Base-by-base conservation (phyloP, 164 flowering plant species). In the Macadamia tetraphylla region DNA sequence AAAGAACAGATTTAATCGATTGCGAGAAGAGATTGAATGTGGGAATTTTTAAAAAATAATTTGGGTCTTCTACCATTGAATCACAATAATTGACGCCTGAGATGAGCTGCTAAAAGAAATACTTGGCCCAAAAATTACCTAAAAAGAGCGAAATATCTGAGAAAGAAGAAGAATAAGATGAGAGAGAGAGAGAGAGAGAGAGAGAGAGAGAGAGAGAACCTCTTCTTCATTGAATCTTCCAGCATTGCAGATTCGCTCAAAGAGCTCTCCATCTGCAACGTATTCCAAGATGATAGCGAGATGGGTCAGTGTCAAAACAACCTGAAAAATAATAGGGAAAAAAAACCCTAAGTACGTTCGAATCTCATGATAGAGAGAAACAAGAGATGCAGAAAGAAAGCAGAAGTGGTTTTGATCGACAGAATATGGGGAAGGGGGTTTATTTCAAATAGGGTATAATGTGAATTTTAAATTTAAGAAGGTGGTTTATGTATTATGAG, bases 231-330 rank as follows among this genome's bases (percentile, higher is more conserved):
- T 86, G 73, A 88, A 88, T 71, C 94, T 78, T 29, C 95, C 92
- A 53, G 89, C 92, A 73, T 70, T 83, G 71, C 90, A 87, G 49
- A 89, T 85, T 11, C 95, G 83, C 69, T 89, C 90, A 70, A 89
- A 89, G 40, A 89, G 87, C 77, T 89, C 95, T 32, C 92, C 98
- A 18, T 94, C 98, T 1, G 96, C 91, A 2, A 94, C 98, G 73
- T 84, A 92, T 73, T 92, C 98, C 98, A 92, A 90, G 13, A 88
- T 92, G 32, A 92, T 88, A 0, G 86, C 92, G 51, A 90, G 84
- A 79, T 89, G 92, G 0, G 89, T 87, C 1, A 90, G 90, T 32
- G 95, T 90, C 82, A 92, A 76, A 69, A 90, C 81, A 66, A 92
- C 88, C 97, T 92, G 75, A 48, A 58, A 68, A 63, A 58, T 58